Base-by-base conservation (phyloP, 768 basidiomycete genomes). In the Suillus alpinus region DNA sequence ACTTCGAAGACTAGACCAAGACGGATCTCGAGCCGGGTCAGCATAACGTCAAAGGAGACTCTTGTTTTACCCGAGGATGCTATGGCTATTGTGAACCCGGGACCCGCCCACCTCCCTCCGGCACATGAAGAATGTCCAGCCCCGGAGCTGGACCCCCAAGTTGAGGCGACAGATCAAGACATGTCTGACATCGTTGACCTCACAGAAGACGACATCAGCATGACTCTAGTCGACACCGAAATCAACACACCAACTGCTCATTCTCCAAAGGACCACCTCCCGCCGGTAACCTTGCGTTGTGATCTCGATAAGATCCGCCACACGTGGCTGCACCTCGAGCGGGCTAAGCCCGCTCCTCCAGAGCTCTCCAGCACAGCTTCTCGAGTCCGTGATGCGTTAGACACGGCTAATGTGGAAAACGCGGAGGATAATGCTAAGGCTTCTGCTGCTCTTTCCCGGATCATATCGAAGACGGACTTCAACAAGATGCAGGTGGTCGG, bases 391-490 rank as follows among this genome's bases (percentile, higher is more conserved):
- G 64, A 69, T 1, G 71, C 66, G 7, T 43, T 74, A 29, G 67
- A 67, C 8, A 66, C 65, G 10, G 73, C 71, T 2, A 73, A 74
- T 43, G 64, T 74, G 7, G 71, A 69, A 20, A 73, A 70, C 10
- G 78, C 79, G 9, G 78, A 84, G 36, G 83, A 88, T 55, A 77
- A 82, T 14, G 79, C 75, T 14, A 82, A 78, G 13, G 90, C 84
- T 0, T 81, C 83, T 23, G 83, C 83, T 53, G 87, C 87, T 0
- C 84, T 99, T 2, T 83, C 91, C 12, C 84, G 95, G 16, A 86
- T 94, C 37, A 95, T 99, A 31, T 82, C 85, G 46, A 98, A 98
- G 76, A 70, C 74, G 2, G 95, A 99, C 75, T 98, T 99, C 66
- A 81, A 73, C 7, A 65, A 66, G 6, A 98, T 99, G 97, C 80